These are phyloP conservation scores for Royoungia palumana DNA, from an alignment of 768 basidiomycete genomes.

Conservation along the genomic window DNA sequence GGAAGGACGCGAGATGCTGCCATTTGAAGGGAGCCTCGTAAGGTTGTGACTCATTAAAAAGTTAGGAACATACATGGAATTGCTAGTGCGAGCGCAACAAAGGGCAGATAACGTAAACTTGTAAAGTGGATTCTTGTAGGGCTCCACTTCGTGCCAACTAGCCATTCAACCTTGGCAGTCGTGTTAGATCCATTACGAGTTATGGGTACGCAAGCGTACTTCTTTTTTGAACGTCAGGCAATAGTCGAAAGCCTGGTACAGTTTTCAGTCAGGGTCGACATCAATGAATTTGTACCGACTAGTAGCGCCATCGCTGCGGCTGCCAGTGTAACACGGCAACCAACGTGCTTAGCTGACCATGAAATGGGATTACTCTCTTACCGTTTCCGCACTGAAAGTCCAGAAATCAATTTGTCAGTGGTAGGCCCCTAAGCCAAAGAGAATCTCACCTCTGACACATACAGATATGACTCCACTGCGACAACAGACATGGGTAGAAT, in stretches of 20 bases:
- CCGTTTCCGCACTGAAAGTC: slow-evolving; percentile 5
- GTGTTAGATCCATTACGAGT: background rate
- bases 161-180: slow-evolving; percentile 13
- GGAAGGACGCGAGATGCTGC: slow-evolving; percentile 3
- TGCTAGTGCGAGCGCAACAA: slow-evolving; percentile 13
- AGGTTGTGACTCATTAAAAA: background rate
- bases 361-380: background rate
- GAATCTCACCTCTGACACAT: slow-evolving; percentile 9
- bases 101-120: slow-evolving; percentile 21
- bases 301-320: slow-evolving; percentile 12
- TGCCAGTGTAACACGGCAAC: background rate
- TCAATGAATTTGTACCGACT: background rate
- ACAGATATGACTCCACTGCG: slow-evolving; percentile 9
- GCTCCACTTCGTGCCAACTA: slow-evolving; percentile 18
- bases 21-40: background rate
- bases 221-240: slow-evolving; percentile 16
- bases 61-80: slow-evolving; percentile 6
- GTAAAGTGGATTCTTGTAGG: slow-evolving; percentile 16
- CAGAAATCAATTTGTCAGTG: too few species aligned
- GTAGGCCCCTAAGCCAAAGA: too few species aligned
- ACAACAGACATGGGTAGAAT: slow-evolving; percentile 6
- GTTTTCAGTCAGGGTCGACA: background rate
- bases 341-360: background rate
- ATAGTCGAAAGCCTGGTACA: slow-evolving; percentile 13
- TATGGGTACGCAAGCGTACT: too few species aligned